Evolutionary conservation across 2,329 filamentous ascomycete species (phyloP).

Genomic region (Pseudogymnoascus sp.): DNA sequence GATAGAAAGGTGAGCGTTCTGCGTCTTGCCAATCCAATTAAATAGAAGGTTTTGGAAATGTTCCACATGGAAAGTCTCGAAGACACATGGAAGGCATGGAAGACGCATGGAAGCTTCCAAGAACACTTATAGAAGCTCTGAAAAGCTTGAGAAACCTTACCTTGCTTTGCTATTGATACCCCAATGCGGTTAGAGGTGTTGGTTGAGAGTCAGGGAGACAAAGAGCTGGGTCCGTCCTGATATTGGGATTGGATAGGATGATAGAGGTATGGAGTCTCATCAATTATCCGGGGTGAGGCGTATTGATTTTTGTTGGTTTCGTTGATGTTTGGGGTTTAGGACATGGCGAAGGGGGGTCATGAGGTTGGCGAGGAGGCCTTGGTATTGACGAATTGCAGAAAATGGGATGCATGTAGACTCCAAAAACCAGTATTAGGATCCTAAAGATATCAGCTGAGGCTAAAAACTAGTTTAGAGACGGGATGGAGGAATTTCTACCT

Average conservation of each 20-base stretch:
- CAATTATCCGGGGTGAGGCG: not conserved
- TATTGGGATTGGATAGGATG: not conserved
- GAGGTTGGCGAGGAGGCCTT: not conserved
- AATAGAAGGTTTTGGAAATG: not conserved
- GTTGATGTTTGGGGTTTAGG: not conserved
- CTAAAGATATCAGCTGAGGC: conserved; percentile 2
- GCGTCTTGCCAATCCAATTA: not conserved
- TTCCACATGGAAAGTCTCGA: not conserved
- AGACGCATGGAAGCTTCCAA: conserved; percentile 1
- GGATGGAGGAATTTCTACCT: not conserved
- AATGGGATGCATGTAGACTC: not conserved
- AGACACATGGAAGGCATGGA: not conserved
- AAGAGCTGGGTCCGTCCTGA: not conserved
- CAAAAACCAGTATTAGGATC: not conserved
- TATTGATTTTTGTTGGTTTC: conserved; percentile 3
- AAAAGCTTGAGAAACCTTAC: not conserved
- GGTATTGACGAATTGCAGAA: not conserved
- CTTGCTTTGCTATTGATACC: conserved; percentile 7
- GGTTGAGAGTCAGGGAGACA: not conserved
- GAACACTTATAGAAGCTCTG: conserved; percentile 1
- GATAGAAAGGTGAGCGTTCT: not conserved
- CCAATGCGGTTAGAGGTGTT: conserved; percentile 2
- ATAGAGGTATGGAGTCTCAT: not conserved
- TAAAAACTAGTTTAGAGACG: not conserved
- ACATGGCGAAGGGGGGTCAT: not conserved